Evolutionary conservation across 495 filamentous ascomycete genomes (phyloP), one percentile per base, ranked within the genome.

Genomic region (Podospora anserina): DNA sequence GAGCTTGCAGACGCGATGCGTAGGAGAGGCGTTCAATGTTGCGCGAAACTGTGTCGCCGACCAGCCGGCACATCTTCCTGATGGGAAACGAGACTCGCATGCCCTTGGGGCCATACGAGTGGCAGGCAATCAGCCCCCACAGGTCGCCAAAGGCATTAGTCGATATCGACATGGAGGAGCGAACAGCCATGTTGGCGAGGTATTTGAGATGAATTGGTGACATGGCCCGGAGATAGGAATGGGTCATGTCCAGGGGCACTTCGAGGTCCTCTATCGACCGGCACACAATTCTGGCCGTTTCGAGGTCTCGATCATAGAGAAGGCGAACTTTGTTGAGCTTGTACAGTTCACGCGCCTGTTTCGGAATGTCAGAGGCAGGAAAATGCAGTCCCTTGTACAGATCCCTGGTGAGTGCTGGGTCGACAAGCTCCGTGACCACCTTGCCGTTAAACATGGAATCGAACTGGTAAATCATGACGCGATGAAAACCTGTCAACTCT

Each of bases 381-480:
- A 98, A 97, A 77, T 96, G 88, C 19, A 97, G 83, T 7, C 92
- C 93, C 74, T 94, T 92, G 80, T 92, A 97, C 0, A 97, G 83
- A 76, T 97, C 92, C 66, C 90, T 90, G 0, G 92, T 93, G n/a
- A 87, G 86, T 32, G 85, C 77, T 3, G 90, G 88, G 73, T 98
- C 92, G 23, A 96, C 89, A 15, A 97, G 77, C 74, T 97, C 94
- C 0, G 92, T 91, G 49, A 97, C 93, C 2, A 97, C 93, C 58
- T 87, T 86, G 0, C 93, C 93, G 75, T 96, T 96, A 82, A 88
- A 94, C 2, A 82, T 76, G 57, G 87, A 82, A 75, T 98, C 94
- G 69, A 97, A 98, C 72, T 96, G 93, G 77, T 97, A 97, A 18
- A 98, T 85, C 90, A 97, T 91, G 11, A 97, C 91, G 2, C 93